phyloP scores from a whole-genome alignment of 2,329 filamentous ascomycete genomes.

The Penicillium sp. region DNA sequence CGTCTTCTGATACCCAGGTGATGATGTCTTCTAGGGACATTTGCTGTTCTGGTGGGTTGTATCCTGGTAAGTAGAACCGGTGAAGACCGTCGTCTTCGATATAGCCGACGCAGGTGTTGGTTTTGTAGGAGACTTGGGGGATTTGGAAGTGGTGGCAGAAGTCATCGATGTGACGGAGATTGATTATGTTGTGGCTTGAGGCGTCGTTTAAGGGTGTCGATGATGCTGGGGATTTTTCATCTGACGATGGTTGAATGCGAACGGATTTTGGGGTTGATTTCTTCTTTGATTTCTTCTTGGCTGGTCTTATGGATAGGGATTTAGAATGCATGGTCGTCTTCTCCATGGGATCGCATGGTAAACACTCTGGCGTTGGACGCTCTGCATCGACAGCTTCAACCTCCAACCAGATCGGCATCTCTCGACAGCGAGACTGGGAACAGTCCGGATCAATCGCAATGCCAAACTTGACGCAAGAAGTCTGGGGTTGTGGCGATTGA shows the following conservation, averaged over 20 bases:
- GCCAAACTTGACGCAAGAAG: neutral
- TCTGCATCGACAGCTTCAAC: neutral
- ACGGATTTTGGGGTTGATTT: too few relatives aligned
- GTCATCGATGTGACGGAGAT: neutral
- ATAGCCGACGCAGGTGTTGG: neutral
- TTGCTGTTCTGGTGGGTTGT: neutral
- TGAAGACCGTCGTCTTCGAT: neutral
- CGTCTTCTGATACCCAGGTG: conserved; percentile 1
- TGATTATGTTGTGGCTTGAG: neutral
- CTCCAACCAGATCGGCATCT: conserved; percentile 1
- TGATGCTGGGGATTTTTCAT: too few relatives aligned
- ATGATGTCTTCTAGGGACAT: conserved; percentile 1
- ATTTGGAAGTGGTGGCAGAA: conserved; percentile 1
- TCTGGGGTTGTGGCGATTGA: neutral
- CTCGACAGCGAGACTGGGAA: neutral
- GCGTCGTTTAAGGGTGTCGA: too few relatives aligned
- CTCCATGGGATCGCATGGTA: neutral
- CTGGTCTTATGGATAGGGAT: neutral
- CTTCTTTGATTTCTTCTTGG: neutral
- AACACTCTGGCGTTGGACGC: neutral
- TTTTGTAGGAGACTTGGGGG: neutral
- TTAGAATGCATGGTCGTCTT: neutral
- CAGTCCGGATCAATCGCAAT: neutral
- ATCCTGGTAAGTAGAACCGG: neutral
- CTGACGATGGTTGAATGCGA: too few relatives aligned